Conservation (phyloP, 2,329 filamentous ascomycete species). For the Trichoderma sp. region DNA sequence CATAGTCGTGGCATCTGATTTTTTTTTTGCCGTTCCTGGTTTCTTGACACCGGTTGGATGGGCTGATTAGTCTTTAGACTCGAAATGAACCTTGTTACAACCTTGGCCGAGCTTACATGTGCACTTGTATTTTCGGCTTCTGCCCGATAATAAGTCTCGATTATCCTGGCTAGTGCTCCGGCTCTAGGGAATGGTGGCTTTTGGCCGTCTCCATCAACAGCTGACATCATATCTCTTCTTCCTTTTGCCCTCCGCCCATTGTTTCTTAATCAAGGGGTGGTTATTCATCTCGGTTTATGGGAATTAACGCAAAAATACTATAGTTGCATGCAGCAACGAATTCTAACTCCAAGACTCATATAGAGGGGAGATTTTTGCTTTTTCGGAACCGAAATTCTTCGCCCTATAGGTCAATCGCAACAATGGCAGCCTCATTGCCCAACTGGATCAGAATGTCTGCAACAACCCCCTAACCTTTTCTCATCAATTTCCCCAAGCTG, state of each 20-base stretch:
- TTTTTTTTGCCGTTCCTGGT: no score
- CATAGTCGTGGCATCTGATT: no score
- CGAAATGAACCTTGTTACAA: no score
- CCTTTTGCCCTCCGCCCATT: not conserved
- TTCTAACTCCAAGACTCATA: not conserved
- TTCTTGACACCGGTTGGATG: no score
- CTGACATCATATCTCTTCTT: not conserved
- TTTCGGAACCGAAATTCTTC: not conserved
- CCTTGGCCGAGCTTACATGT: no score
- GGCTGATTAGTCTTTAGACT: no score
- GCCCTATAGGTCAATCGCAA: not conserved
- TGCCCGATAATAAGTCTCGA: no score
- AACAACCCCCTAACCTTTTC: not conserved
- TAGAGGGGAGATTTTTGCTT: not conserved
- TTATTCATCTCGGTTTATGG: not conserved
- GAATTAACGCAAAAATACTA: not conserved
- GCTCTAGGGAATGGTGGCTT: not conserved
- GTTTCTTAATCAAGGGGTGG: not conserved
- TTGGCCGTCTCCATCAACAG: not conserved
- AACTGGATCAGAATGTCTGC: not conserved
- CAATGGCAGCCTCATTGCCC: not conserved
- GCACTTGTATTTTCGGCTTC: no score
- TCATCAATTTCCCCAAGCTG: not conserved
- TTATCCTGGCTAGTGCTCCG: no score
- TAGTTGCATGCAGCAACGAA: not conserved